phyloP scores from a whole-genome alignment of 106 monocot genomes.

The Agapanthus africanus region DNA sequence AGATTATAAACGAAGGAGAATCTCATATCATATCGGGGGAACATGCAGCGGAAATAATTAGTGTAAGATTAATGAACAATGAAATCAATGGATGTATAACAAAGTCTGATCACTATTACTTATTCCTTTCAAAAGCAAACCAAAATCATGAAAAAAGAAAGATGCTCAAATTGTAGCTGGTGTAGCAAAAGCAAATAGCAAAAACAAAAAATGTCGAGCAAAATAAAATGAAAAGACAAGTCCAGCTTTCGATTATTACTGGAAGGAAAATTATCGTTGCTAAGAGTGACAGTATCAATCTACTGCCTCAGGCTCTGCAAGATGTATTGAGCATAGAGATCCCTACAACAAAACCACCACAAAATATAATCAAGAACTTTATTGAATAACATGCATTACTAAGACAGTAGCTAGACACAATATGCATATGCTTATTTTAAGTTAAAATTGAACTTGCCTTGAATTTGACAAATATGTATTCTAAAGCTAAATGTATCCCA shows the following conservation, averaged over 20 bases:
- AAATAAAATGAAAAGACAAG: neutral
- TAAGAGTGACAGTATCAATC: neutral
- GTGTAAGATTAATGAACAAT: too few relatives aligned
- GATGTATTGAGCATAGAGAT: constrained; percentile 41
- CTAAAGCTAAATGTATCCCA: too few relatives aligned
- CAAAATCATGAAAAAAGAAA: neutral
- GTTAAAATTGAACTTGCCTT: neutral
- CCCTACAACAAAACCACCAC: constrained; percentile 24
- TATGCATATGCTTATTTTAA: neutral
- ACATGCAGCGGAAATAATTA: too few relatives aligned
- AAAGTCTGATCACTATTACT: too few relatives aligned
- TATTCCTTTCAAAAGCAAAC: neutral
- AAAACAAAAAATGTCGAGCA: neutral
- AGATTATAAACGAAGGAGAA: too few relatives aligned
- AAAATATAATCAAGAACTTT: neutral
- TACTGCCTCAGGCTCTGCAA: constrained; percentile 35
- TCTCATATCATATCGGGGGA: too few relatives aligned
- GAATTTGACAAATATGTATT: too few relatives aligned
- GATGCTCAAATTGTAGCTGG: neutral
- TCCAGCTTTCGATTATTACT: neutral
- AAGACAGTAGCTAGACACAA: neutral
- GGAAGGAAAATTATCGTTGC: neutral
- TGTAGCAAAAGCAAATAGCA: neutral
- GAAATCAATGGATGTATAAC: too few relatives aligned
- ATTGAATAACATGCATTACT: neutral